Base-by-base conservation (phyloP, 2,329 filamentous ascomycete species). In the Didymella exigua region DNA sequence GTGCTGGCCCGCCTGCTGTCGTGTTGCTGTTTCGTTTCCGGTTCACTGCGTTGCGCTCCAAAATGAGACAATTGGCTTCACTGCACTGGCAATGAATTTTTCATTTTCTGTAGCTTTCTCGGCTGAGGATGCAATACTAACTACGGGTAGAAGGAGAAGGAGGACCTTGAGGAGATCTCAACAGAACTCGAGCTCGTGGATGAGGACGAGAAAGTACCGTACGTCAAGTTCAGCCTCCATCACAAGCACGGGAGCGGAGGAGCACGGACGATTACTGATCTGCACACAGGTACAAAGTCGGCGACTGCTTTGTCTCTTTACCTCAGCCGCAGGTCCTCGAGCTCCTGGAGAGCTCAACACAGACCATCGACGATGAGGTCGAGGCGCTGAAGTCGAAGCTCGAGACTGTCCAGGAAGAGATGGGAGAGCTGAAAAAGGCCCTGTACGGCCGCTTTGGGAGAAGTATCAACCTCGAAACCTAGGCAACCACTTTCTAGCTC, bases 381-480 rank as follows among this genome's bases (percentile, higher is more conserved):
- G 81, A 83, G 18, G 81, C 78, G 56, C 78, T 97, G 49, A 92
- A 97, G 76, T 89, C 91, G 47, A 89, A 88, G 70, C 78, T 98
- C 33, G 79, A 84, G 49, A 82, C 82, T 2, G 82, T 96, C 47
- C 88, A 88, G 51, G 92, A 96, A 62, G 91, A 97, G 73, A 93
- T 98, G 90, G 85, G 86, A 59, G 83, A 89, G 74, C 82, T 99
- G 61, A 99, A 99, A 81, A 89, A 96, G 55, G 87, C 90, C 59
- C 79, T 99, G 58, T 99, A 99, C 77, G 93, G 92, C 29, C 86
- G 96, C 59, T 99, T 99, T 77, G 95, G 95, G 51, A 87, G 90
- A 76, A 96, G 93, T 75, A 99, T 99, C 81, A 99, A 99, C 77
- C 82, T 98, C 62, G 95, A 99, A 78, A 91, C 89, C 65, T 95